Conservation (phyloP, 768 basidiomycete species). For the Lyophyllum semitale region DNA sequence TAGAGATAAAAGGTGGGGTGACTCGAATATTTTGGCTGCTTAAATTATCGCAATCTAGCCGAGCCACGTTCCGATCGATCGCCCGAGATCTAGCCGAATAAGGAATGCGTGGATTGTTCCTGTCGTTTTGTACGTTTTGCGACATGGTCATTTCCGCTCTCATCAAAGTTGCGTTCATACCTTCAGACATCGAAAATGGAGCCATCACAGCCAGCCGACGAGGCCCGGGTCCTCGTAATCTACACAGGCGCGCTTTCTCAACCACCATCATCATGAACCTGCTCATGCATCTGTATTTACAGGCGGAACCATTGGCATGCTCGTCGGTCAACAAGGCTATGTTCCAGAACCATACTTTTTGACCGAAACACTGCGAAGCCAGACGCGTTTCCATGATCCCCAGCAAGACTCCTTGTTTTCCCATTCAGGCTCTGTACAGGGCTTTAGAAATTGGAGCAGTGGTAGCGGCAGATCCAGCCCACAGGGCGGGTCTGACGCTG, state of each 20-base stretch:
- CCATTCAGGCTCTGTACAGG: conserved; percentile 74
- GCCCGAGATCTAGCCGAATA: conserved; percentile 8
- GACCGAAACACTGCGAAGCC: conserved; percentile 79
- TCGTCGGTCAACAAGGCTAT: conserved; percentile 74
- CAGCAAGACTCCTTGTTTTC: conserved; percentile 85
- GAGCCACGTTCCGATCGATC: conserved; percentile 26
- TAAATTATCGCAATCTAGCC: conserved; percentile 16
- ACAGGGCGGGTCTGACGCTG: conserved; percentile 23
- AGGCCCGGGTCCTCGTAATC: conserved; percentile 82
- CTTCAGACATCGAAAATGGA: conserved; percentile 43
- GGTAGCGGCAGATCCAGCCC: conserved; percentile 61
- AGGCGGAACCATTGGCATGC: conserved; percentile 89
- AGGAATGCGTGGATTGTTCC: background rate
- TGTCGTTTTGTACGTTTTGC: background rate
- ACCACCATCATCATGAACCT: background rate
- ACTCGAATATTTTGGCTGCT: conserved; percentile 13
- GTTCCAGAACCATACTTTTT: conserved; percentile 87
- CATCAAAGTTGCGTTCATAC: background rate
- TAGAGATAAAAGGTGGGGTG: conserved; percentile 19
- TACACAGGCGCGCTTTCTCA: conserved; percentile 59
- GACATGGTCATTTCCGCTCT: background rate
- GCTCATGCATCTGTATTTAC: conserved; percentile 1
- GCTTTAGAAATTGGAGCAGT: conserved; percentile 75
- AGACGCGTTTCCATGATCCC: conserved; percentile 91
- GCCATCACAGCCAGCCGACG: conserved; percentile 50